Conservation (phyloP, 2,329 filamentous ascomycete genomes). For the Hymenoscyphus infarciens region DNA sequence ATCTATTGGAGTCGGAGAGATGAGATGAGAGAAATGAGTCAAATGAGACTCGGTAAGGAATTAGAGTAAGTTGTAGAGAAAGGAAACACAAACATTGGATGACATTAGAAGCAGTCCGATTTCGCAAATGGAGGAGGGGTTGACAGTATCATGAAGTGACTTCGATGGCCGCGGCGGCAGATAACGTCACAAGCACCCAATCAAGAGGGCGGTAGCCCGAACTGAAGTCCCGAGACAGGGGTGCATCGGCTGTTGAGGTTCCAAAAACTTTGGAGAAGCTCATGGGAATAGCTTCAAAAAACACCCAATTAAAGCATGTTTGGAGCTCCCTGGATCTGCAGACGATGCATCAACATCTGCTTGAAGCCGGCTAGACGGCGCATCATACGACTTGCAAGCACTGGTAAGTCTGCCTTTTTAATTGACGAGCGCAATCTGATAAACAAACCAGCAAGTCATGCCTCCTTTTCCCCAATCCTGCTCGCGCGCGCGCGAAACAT, state of each 20-base stretch:
- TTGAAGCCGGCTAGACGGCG: conserved; percentile 27
- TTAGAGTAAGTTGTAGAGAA: background rate
- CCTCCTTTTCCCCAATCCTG: conserved; percentile 47
- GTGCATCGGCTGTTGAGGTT: background rate
- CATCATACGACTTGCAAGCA: conserved; percentile 43
- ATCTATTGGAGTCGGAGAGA: background rate
- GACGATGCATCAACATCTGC: conserved; percentile 43
- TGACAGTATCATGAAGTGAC: no score
- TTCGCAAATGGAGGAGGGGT: background rate
- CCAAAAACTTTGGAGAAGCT: background rate
- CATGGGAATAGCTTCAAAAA: background rate
- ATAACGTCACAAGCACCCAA: background rate
- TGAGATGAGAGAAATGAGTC: background rate
- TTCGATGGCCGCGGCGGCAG: conserved; percentile 12
- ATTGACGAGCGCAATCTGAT: conserved; percentile 17
- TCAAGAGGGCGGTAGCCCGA: conserved; percentile 12
- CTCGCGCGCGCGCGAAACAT: conserved; percentile 58
- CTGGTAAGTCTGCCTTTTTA: conserved; percentile 35
- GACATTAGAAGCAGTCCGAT: background rate
- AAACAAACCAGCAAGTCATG: conserved; percentile 29
- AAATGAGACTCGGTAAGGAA: background rate
- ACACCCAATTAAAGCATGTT: conserved; percentile 31
- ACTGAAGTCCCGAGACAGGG: background rate
- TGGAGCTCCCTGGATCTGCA: conserved; percentile 50
- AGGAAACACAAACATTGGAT: background rate